Base-by-base conservation (phyloP, 495 filamentous ascomycete genomes). In the Penicillium verhagenii region DNA sequence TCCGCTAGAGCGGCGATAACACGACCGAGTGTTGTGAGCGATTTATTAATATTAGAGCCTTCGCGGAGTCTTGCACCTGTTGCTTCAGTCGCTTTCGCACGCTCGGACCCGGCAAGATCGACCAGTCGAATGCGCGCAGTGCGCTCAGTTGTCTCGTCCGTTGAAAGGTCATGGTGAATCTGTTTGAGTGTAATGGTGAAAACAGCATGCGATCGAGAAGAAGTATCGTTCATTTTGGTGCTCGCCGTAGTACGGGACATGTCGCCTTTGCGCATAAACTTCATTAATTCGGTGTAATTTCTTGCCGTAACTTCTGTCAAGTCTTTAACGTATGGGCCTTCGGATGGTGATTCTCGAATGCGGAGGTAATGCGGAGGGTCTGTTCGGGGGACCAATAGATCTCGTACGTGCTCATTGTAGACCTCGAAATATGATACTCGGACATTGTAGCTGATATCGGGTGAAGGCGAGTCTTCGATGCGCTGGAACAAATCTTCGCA, bases 221-320 rank as follows among this genome's bases (percentile, higher is more conserved):
- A 93, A 18, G 92, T 97, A 71, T 99, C 94, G 67, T 99, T 99
- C 94, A 99, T 99, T 74, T 97, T 99, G 11, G 94, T 99, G 71
- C 89, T 90, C 20, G 94, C 94, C n/a, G 83, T 86, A 1, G 94
- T 97, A 29, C 94, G 88, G 57, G 84, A 96, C 33, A 78, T 75
- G 70, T 99, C 94, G 51, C 94, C 94, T 61, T 86, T 84, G 45
- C 86, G 87, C 92, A 99, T 97, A 69, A 86, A 86, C 33, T 87
- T 86, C 69, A 95, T 81, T 53, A 99, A 86, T 65, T 99, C 94
- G 20, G 79, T 68, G 61, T 87, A 89, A 61, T 82, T 90, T 59
- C 86, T 84, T 6, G 95, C 95, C 0, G 90, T 91, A 3, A 92
- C 85, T 63, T 99, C 94, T 3, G 91, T 97, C 57, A 97, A 72